These are phyloP conservation scores for Pseudopediastrum boryanum DNA, from an alignment of 139 green algal species.

Conservation along the genomic window DNA sequence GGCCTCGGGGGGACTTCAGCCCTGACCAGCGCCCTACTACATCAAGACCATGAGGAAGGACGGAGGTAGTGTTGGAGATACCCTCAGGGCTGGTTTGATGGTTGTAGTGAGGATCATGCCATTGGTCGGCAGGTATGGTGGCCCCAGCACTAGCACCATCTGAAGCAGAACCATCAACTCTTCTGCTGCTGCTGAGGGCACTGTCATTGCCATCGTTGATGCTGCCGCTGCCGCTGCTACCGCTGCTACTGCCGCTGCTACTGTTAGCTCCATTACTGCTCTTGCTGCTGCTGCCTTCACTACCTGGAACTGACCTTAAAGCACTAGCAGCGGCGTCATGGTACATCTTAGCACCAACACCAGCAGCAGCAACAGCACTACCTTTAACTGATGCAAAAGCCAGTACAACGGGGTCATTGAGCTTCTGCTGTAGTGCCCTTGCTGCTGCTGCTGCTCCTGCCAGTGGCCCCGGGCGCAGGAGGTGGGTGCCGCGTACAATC, in stretches of 20 bases:
- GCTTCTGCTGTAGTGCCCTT: constrained; percentile 46
- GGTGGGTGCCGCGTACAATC: constrained; percentile 46
- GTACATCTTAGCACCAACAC: not conserved
- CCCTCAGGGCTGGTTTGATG: no score
- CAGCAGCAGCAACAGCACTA: constrained; percentile 17
- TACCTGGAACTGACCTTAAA: not conserved
- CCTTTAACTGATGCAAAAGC: constrained; percentile 43
- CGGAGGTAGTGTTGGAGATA: no score
- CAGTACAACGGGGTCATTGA: constrained; percentile 64
- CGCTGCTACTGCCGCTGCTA: not conserved
- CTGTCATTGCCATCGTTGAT: not conserved
- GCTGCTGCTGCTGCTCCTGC: constrained; percentile 14
- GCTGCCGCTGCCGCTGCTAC: constrained; percentile 4
- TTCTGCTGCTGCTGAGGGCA: not conserved
- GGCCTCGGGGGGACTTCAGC: constrained; percentile 9
- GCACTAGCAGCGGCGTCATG: no score
- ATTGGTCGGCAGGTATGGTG: no score
- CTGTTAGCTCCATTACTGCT: not conserved
- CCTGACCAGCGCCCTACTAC: constrained; percentile 4
- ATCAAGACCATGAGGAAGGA: no score
- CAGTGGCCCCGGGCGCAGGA: constrained; percentile 9
- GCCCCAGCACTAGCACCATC: no score
- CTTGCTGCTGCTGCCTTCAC: constrained; percentile 5
- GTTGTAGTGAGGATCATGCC: no score
- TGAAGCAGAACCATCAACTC: not conserved